Evolutionary conservation across 2,329 filamentous ascomycete genomes (phyloP).

Genomic region (Didymella pomorum): DNA sequence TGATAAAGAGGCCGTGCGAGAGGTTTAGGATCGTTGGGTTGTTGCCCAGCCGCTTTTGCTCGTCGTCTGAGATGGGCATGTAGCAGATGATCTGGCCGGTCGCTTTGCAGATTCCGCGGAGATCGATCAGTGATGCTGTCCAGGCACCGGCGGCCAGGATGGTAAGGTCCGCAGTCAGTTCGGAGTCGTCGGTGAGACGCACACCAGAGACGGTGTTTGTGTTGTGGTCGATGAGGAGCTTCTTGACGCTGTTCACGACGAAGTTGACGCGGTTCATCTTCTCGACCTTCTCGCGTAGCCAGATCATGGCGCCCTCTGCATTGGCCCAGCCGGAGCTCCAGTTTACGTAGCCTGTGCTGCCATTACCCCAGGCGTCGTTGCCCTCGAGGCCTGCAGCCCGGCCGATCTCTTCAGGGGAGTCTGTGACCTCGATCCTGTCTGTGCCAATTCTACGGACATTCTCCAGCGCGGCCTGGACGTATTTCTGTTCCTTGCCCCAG

Average conservation of each 20-base stretch:
- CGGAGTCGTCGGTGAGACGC: slow-evolving; percentile 59
- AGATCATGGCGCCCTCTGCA: slow-evolving; percentile 74
- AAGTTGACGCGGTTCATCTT: slow-evolving; percentile 63
- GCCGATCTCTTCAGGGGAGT: slow-evolving; percentile 50
- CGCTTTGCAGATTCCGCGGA: slow-evolving; percentile 77
- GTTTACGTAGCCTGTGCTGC: slow-evolving; percentile 76
- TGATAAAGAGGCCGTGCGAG: slow-evolving; percentile 75
- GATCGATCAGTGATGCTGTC: slow-evolving; percentile 79
- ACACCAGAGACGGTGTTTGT: slow-evolving; percentile 63
- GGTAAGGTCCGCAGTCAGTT: slow-evolving; percentile 72
- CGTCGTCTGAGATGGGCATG: slow-evolving; percentile 73
- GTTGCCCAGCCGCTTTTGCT: slow-evolving; percentile 69
- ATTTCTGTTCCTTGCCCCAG: slow-evolving; percentile 56
- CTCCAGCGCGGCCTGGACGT: slow-evolving; percentile 48
- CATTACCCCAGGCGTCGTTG: slow-evolving; percentile 49
- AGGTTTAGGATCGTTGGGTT: slow-evolving; percentile 79
- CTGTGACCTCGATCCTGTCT: slow-evolving; percentile 53
- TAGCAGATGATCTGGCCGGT: slow-evolving; percentile 86
- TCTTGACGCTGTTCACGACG: slow-evolving; percentile 58
- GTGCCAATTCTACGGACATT: slow-evolving; percentile 45
- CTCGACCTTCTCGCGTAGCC: slow-evolving; percentile 64
- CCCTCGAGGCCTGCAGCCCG: slow-evolving; percentile 55
- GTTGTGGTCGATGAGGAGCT: slow-evolving; percentile 51
- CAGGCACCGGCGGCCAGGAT: slow-evolving; percentile 88
- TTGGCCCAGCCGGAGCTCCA: slow-evolving; percentile 80